Base-by-base conservation (phyloP, 176 grass and related monocot species). In the Musa acuminata region DNA sequence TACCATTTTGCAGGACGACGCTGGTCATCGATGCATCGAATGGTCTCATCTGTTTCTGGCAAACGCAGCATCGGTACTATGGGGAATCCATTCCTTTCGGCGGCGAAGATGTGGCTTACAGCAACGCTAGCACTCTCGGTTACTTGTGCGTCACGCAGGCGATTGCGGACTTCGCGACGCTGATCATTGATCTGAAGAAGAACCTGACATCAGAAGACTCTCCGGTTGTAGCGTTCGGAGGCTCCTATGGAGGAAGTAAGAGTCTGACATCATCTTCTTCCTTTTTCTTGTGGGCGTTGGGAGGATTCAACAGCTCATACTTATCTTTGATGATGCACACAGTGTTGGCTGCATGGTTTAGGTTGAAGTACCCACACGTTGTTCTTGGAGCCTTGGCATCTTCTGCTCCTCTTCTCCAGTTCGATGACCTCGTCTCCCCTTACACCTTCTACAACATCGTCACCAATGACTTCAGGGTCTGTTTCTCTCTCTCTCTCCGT, bases 211-310 rank as follows among this genome's bases (percentile, higher is more conserved):
- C 74, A 14, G 64, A 60, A 1, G 80, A 54, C 8, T 73, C 82
- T 1, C 85, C 85, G 17, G 82, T 87, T 49, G 1, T 91, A 14
- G 80, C 78, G 17, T 83, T 91, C 27, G 89, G 85, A 8, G 89
- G 83, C 1, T 91, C 89, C 2, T 91, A 91, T 21, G 89, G 85
- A 25, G 89, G 89, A 75, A 85, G 85, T 87, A 83, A 75, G 85
- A 25, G 14, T 9, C 8, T 0, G 5, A 8, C 9, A 70, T 48
- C 13, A 22, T 17, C 19, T 71, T 49, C 27, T 49, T 51, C 11
- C 8, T 29, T 71, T 29, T 43, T 13, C 49, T 8, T 2, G 25
- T 11, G 11, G 48, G 25, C 35, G 35, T 43, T 43, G 35, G 35
- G 35, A 5, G 35, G 35, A 43, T 43, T 43, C 35, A 43, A 43